Evolutionary conservation across 306 rosid species (phyloP).

Genomic region (Erythrophleum fordii): DNA sequence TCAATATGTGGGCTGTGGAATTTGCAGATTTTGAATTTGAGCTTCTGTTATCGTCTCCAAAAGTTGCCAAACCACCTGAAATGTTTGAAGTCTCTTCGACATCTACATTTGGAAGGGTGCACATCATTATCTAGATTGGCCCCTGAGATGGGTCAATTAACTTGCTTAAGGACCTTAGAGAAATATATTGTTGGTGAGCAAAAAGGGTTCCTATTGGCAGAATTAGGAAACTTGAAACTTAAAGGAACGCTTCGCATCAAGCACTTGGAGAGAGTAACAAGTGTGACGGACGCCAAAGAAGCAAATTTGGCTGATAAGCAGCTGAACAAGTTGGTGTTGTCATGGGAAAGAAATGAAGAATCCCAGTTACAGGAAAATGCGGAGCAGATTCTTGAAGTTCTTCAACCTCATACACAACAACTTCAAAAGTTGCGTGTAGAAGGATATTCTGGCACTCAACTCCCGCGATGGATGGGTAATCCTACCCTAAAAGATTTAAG

Average conservation of each 20-base stretch:
- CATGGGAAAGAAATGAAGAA: constrained; percentile 19
- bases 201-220: constrained; percentile 26
- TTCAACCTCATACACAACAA: constrained; percentile 18
- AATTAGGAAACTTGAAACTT: constrained; percentile 18
- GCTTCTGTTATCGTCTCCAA: accelerated
- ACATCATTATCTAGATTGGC: neutral
- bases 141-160: constrained; percentile 2
- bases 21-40: constrained; percentile 26
- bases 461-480: constrained; percentile 28
- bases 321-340: neutral
- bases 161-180: constrained; percentile 12
- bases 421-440: neutral
- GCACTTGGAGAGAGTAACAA: constrained; percentile 30
- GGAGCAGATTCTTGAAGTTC: constrained; percentile 34
- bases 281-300: neutral
- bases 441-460: neutral
- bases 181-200: neutral
- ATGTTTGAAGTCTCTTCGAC: constrained; percentile 13
- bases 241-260: constrained; percentile 29
- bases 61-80: neutral
- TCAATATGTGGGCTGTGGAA: neutral
- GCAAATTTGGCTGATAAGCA: constrained; percentile 33
- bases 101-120: neutral
- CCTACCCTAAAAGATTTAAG: neutral
- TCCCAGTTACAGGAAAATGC: neutral